Conservation (phyloP, 2,329 filamentous ascomycete species). For the Penicillium sp. region DNA sequence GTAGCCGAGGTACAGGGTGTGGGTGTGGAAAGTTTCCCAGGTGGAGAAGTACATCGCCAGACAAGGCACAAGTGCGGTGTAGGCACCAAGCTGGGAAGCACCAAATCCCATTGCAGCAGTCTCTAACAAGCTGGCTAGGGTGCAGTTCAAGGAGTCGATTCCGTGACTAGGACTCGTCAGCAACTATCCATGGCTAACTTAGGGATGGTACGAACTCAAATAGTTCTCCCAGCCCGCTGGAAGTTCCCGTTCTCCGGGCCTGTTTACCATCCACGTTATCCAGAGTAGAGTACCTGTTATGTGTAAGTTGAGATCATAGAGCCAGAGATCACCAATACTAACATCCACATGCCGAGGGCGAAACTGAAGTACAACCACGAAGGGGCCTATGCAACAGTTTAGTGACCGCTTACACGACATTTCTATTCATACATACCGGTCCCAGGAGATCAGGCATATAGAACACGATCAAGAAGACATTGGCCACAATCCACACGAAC, state of each 20-base stretch:
- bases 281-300: conserved; percentile 76
- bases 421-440: conserved; percentile 58
- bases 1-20: conserved; percentile 92
- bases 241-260: conserved; percentile 89
- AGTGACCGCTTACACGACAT: conserved; percentile 6
- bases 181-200: conserved; percentile 11
- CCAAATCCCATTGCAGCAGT: conserved; percentile 92
- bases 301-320: conserved; percentile 19
- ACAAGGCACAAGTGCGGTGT: conserved; percentile 87
- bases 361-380: conserved; percentile 96
- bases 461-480: conserved; percentile 72
- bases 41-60: conserved; percentile 99
- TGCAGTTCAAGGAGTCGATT: conserved; percentile 97
- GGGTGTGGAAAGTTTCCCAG: conserved; percentile 99
- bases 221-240: conserved; percentile 89
- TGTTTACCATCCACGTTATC: conserved; percentile 99
- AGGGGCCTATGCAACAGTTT: conserved; percentile 60
- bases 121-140: conserved; percentile 84
- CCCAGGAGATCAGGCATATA: conserved; percentile 88
- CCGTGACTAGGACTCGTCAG: conserved; percentile 63
- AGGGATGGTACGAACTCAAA: conserved; percentile 66
- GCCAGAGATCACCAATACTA: too few species aligned
- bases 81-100: conserved; percentile 77
- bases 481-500: conserved; percentile 89
- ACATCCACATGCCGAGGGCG: conserved; percentile 94